phyloP scores from a whole-genome alignment of 805 yeast species.

The Isabelozyma heimii region DNA sequence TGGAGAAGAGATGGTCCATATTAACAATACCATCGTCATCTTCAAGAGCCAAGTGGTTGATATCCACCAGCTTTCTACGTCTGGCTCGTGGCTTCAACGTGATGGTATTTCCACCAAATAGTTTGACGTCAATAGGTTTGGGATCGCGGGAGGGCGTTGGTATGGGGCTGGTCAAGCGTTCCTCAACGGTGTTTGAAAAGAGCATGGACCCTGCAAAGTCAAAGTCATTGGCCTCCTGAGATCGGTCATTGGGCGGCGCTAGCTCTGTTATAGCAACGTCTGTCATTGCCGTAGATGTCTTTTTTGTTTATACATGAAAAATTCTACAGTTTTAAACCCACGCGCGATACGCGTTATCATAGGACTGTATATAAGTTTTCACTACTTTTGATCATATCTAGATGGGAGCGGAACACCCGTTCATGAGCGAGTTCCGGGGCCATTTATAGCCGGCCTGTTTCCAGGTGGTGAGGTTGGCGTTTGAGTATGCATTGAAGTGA shows the following conservation, averaged over 20 bases:
- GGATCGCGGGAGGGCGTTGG: neutral
- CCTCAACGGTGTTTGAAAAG: neutral
- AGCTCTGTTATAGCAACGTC: neutral
- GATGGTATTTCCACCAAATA: constrained; percentile 16
- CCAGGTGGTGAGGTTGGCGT: constrained; percentile 37
- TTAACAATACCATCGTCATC: constrained; percentile 1
- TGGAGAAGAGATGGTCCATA: constrained; percentile 11
- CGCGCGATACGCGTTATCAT: neutral
- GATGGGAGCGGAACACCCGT: constrained; percentile 30
- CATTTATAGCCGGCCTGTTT: constrained; percentile 40
- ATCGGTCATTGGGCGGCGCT: neutral
- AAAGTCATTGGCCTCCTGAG: neutral
- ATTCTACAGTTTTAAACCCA: neutral
- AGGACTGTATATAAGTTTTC: neutral
- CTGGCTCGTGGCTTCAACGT: constrained; percentile 9
- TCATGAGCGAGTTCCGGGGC: constrained; percentile 63
- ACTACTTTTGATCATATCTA: neutral
- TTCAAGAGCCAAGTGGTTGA: neutral
- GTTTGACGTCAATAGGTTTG: constrained; percentile 12
- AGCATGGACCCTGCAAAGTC: neutral
- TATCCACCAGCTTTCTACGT: neutral
- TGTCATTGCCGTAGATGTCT: neutral
- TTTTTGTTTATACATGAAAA: neutral
- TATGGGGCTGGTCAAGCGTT: too few relatives aligned
- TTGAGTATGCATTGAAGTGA: constrained; percentile 31